Percentiles rank a stretch among this genome's conserved stretches.
phyloP scores from a whole-genome alignment of 345 rosid species.

The Raphanus sativus region DNA sequence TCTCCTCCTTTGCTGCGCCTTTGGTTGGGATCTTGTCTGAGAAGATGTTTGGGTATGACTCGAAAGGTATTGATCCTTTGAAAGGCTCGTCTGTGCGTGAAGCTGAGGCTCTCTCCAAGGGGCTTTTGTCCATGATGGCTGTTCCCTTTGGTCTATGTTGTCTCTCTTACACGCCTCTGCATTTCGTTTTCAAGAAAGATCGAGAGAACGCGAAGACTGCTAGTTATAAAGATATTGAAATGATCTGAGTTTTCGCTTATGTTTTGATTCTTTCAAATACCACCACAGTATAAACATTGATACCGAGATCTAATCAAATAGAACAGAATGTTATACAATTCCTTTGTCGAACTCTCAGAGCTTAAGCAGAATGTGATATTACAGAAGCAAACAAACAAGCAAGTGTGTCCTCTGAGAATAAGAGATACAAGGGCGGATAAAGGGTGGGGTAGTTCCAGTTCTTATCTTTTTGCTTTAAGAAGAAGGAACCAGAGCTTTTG shows the following conservation, averaged over 20 bases:
- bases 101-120: constrained; percentile 78
- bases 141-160: constrained; percentile 86
- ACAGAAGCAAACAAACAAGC: constrained; percentile 32
- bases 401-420: background rate
- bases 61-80: constrained; percentile 62
- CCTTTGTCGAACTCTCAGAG: background rate
- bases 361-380: constrained; percentile 22
- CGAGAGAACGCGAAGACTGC: constrained; percentile 59
- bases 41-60: constrained; percentile 72
- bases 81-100: constrained; percentile 57
- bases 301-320: background rate
- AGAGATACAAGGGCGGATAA: constrained; percentile 27
- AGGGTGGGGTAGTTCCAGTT: background rate
- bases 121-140: constrained; percentile 89
- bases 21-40: constrained; percentile 94
- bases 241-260: constrained; percentile 36
- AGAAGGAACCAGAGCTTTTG: constrained; percentile 24
- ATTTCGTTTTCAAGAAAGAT: constrained; percentile 60
- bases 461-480: constrained; percentile 28
- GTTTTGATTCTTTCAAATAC: constrained; percentile 30
- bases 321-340: constrained; percentile 14
- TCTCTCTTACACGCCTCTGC: constrained; percentile 81
- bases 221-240: constrained; percentile 57
- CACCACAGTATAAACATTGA: constrained; percentile 6
- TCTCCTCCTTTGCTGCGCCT: constrained; percentile 94